Evolutionary conservation across 192 early-diverging fungal genomes (phyloP).

Genomic region (Helicostylum pulchrum): DNA sequence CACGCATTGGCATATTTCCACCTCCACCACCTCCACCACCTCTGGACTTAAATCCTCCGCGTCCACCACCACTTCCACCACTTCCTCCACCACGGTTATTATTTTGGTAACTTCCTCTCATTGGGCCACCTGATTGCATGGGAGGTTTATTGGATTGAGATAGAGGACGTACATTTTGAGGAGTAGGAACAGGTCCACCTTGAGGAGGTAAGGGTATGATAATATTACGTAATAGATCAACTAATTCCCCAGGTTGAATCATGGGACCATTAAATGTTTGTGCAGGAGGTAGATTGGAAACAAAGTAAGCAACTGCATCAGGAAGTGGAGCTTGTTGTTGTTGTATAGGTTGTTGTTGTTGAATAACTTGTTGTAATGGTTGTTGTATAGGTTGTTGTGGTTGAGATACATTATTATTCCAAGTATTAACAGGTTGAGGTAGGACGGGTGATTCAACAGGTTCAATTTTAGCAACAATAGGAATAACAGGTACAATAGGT

Average conservation of each 20-base stretch:
- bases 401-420: neutral
- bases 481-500: neutral
- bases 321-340: slow-evolving; percentile 36
- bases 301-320: slow-evolving; percentile 44
- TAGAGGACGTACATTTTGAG: neutral
- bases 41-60: slow-evolving; percentile 18
- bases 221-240: slow-evolving; percentile 43
- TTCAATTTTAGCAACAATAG: neutral
- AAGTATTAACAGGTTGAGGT: slow-evolving; percentile 5
- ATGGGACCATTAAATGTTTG: slow-evolving; percentile 44
- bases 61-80: slow-evolving; percentile 20
- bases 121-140: slow-evolving; percentile 28
- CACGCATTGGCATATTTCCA: slow-evolving; percentile 27
- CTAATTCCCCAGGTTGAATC: slow-evolving; percentile 35
- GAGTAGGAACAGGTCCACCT: neutral
- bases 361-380: slow-evolving; percentile 8
- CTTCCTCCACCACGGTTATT: slow-evolving; percentile 4
- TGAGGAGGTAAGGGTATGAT: slow-evolving; percentile 40
- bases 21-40: slow-evolving; percentile 20
- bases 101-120: slow-evolving; percentile 16
- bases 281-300: slow-evolving; percentile 44
- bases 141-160: slow-evolving; percentile 16
- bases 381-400: slow-evolving; percentile 3
- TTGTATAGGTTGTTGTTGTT: slow-evolving; percentile 14
- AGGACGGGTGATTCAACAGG: slow-evolving; percentile 16